Conservation (phyloP, 2,329 filamentous ascomycete genomes). For the Diplodia sapinea region DNA sequence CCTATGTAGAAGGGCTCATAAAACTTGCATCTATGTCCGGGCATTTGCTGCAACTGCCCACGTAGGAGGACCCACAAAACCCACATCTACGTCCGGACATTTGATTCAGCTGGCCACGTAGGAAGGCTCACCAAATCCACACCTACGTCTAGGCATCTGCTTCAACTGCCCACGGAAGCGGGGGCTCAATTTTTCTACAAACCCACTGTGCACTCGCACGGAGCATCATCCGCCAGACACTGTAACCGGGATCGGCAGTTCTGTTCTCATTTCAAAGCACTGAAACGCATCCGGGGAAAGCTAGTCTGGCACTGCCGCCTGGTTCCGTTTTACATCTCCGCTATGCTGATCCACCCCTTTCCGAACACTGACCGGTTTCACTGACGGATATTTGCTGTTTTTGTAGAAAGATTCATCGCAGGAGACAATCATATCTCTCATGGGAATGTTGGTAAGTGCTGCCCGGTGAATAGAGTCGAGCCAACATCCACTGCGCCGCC, state of each 20-base stretch:
- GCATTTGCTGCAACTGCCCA: too few relatives aligned
- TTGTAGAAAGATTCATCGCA: constrained; percentile 83
- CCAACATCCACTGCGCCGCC: not conserved
- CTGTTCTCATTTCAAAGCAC: constrained; percentile 9
- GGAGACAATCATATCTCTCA: constrained; percentile 86
- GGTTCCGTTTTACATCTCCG: constrained; percentile 20
- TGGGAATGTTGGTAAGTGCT: constrained; percentile 75
- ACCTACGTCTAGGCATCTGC: too few relatives aligned
- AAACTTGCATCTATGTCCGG: too few relatives aligned
- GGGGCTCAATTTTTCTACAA: too few relatives aligned
- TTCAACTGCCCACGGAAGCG: too few relatives aligned
- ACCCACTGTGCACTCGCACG: constrained; percentile 1
- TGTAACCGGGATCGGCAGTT: constrained; percentile 20
- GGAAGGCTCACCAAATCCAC: too few relatives aligned
- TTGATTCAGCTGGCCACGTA: too few relatives aligned
- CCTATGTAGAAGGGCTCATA: too few relatives aligned
- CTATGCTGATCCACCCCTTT: constrained; percentile 4
- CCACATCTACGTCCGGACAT: too few relatives aligned
- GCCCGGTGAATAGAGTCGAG: not conserved
- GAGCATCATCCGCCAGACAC: constrained; percentile 1
- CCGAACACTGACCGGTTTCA: constrained; percentile 11
- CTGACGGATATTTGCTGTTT: constrained; percentile 8
- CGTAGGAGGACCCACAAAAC: too few relatives aligned
- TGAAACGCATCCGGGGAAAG: constrained; percentile 33
- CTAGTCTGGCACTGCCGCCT: constrained; percentile 17